These are phyloP conservation scores for Fraxinus angustifolia DNA, from an alignment of 305 asterid genomes.

Conservation along the genomic window DNA sequence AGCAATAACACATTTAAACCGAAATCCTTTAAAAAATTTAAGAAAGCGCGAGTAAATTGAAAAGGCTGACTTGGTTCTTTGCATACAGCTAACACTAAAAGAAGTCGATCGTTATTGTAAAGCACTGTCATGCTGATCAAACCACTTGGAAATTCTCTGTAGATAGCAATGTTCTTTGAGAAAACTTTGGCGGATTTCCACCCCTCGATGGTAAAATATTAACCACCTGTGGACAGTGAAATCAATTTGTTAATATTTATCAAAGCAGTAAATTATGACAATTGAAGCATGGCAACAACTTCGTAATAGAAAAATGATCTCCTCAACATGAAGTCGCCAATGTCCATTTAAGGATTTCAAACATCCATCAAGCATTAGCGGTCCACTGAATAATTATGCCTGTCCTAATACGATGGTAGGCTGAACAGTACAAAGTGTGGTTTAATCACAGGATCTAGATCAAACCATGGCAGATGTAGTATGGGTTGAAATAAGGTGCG, in stretches of 20 bases:
- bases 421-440: neutral
- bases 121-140: constrained; percentile 15
- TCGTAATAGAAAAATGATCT: neutral
- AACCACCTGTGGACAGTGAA: constrained; percentile 29
- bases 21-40: neutral
- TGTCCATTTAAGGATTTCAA: neutral
- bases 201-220: constrained; percentile 36
- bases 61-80: neutral
- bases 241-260: neutral
- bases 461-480: neutral
- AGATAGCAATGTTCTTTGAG: constrained; percentile 39
- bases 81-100: neutral
- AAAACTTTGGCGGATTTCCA: constrained; percentile 38
- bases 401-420: neutral
- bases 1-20: neutral
- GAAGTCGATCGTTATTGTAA: neutral
- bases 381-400: neutral
- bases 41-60: neutral
- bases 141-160: constrained; percentile 47
- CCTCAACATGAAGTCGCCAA: neutral
- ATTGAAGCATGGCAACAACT: neutral
- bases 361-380: neutral
- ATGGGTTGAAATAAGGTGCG: neutral
- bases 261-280: neutral
- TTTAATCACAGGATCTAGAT: neutral